Percentiles rank a stretch among this genome's conserved stretches.
Conservation (phyloP, 441 rosid genomes). For the Erodium texanum region DNA sequence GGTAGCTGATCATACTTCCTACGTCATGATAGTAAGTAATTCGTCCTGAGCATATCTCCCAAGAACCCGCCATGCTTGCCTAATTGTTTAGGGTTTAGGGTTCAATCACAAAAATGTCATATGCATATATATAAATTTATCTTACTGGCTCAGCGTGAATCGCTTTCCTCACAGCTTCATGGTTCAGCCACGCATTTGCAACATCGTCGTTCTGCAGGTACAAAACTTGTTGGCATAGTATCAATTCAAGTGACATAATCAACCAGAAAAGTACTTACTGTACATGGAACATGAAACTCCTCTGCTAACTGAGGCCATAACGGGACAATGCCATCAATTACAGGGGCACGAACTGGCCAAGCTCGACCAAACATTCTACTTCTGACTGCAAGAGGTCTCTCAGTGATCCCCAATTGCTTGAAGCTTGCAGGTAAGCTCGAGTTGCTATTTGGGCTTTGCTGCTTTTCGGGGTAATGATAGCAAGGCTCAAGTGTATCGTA, state of each 20-base stretch:
- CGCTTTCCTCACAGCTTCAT: slow-evolving; percentile 39
- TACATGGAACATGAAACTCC: slow-evolving; percentile 21
- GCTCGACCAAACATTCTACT: slow-evolving; percentile 60
- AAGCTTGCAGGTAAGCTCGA: slow-evolving; percentile 37
- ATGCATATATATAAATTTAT: not conserved
- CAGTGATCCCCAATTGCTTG: slow-evolving; percentile 34
- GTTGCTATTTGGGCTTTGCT: slow-evolving; percentile 12
- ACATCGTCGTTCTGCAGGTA: slow-evolving; percentile 41
- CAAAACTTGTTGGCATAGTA: no score
- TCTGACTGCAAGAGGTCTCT: slow-evolving; percentile 38
- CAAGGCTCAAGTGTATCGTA: slow-evolving; percentile 46
- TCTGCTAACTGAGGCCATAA: slow-evolving; percentile 30
- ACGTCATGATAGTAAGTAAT: slow-evolving; percentile 19
- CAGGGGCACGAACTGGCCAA: slow-evolving; percentile 40
- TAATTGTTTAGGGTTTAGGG: not conserved
- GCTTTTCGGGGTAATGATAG: slow-evolving; percentile 30
- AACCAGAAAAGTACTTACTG: no score
- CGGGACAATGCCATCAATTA: slow-evolving; percentile 31
- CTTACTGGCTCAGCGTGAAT: slow-evolving; percentile 41
- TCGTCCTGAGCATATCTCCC: slow-evolving; percentile 40
- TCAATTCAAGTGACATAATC: no score
- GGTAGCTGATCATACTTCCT: slow-evolving; percentile 48
- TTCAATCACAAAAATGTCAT: no score
- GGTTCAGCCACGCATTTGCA: slow-evolving; percentile 44
- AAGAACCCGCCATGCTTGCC: slow-evolving; percentile 30